These are phyloP conservation scores for Corylus americana DNA, from an alignment of 306 rosid species.

Conservation along the genomic window DNA sequence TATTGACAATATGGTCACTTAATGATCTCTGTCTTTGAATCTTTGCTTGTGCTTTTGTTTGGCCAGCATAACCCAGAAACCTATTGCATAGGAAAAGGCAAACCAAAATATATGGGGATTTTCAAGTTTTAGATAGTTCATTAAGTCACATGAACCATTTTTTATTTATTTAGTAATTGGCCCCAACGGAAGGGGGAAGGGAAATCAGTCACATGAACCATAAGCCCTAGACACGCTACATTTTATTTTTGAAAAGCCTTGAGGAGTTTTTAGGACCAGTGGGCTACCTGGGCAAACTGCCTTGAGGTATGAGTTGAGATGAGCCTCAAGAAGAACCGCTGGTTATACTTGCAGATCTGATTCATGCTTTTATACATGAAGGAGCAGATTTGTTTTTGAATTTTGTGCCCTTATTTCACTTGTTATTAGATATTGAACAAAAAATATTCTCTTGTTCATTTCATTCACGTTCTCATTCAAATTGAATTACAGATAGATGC, in stretches of 20 bases:
- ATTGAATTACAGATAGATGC: conserved; percentile 76
- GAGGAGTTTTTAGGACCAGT: neutral
- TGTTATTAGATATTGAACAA: neutral
- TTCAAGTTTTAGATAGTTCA: conserved; percentile 18
- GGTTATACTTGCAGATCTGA: conserved; percentile 11
- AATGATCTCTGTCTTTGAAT: neutral
- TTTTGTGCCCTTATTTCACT: neutral
- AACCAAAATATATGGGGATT: neutral
- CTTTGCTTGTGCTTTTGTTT: neutral
- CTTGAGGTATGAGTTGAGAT: neutral
- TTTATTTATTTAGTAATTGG: too few relatives aligned
- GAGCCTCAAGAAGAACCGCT: neutral
- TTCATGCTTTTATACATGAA: conserved; percentile 16
- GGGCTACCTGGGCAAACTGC: neutral
- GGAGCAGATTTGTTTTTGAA: neutral
- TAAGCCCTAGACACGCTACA: conserved; percentile 19
- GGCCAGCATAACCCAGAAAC: too few relatives aligned
- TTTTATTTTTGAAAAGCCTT: conserved; percentile 4
- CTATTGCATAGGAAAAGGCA: neutral
- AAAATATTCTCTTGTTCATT: conserved; percentile 2
- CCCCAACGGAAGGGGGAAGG: neutral
- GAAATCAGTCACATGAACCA: conserved; percentile 19
- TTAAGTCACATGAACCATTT: too few relatives aligned
- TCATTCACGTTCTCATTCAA: conserved; percentile 21
- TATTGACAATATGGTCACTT: neutral